Evolutionary conservation across 345 rosid species (phyloP), one percentile per base, ranked within the genome.

Genomic region (Lepidium sativum): DNA sequence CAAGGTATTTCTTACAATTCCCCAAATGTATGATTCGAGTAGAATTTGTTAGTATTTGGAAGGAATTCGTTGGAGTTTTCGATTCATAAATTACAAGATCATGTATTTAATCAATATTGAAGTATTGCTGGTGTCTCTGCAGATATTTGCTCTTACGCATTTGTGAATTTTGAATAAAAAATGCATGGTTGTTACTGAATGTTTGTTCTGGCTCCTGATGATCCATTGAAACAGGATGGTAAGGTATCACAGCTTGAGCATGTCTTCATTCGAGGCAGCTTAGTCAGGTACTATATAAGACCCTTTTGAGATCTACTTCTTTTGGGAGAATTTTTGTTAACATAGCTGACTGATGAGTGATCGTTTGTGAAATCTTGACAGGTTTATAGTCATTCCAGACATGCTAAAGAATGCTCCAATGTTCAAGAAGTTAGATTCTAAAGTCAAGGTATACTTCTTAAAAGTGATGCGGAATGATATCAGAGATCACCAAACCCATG

Each of bases 231-330:
- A 37, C 78, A 88, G 98, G 98, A 88, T 77, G 96, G 98, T 38
- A 92, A 86, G 82, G 81, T 88, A 47, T 86, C 98, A 27, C 96
- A 85, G 77, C 96, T 91, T 54, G 98, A 91, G 80, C 98, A 91
- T 80, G 92, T 88, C 54, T 91, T 91, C 59, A 80, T 88, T 42
- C 84, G 96, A 48, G 96, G 98, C 25, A 91, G 96, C 70, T 83
- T 81, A 86, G 98, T 88, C 80, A 86, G 98, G 96, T 91, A 69
- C 15, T 52, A 18, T 48, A 54, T 56, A 5, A 20, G n/a, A 32
- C 41, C 31, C 31, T 7, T 17, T 54, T 54, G 49, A 41, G 1
- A 10, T 29, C 2, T 18, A 2, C 43, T 27, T 53, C 6, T 65
- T 38, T 44, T 33, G 10, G 58, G 14, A 33, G n/a, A n/a, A 16